Conservation (phyloP, 2,329 filamentous ascomycete genomes). For the Ustilaginoidea virens region DNA sequence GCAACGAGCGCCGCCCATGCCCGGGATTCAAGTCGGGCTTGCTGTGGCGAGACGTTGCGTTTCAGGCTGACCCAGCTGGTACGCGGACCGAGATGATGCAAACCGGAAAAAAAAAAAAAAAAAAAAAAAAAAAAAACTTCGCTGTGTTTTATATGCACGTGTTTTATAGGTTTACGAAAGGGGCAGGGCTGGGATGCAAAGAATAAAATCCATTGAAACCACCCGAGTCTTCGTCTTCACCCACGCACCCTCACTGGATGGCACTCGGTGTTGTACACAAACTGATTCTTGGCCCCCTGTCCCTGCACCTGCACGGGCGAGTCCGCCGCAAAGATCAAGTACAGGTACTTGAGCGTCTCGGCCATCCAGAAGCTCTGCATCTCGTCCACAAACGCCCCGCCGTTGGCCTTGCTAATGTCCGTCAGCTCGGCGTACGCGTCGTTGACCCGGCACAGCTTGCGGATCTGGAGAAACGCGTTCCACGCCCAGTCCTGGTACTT, state of each 20-base stretch:
- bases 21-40: no score
- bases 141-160: no score
- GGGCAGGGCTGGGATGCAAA: no score
- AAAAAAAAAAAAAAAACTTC: no score
- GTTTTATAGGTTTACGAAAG: no score
- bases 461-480: constrained; percentile 59
- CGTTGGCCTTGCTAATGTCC: constrained; percentile 48
- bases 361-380: constrained; percentile 85
- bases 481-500: constrained; percentile 78
- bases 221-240: neutral
- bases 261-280: constrained; percentile 34
- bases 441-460: constrained; percentile 42
- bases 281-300: constrained; percentile 28
- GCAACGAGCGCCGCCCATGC: no score
- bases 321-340: constrained; percentile 52
- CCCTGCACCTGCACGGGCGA: constrained; percentile 38
- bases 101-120: no score
- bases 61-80: no score
- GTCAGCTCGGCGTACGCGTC: constrained; percentile 51
- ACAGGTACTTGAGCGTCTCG: constrained; percentile 75
- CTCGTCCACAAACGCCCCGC: constrained; percentile 49
- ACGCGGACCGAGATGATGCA: no score
- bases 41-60: neutral
- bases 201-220: no score
- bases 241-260: constrained; percentile 22